Evolutionary conservation across 106 monocot genomes (phyloP).

Genomic region (Agapanthus africanus): DNA sequence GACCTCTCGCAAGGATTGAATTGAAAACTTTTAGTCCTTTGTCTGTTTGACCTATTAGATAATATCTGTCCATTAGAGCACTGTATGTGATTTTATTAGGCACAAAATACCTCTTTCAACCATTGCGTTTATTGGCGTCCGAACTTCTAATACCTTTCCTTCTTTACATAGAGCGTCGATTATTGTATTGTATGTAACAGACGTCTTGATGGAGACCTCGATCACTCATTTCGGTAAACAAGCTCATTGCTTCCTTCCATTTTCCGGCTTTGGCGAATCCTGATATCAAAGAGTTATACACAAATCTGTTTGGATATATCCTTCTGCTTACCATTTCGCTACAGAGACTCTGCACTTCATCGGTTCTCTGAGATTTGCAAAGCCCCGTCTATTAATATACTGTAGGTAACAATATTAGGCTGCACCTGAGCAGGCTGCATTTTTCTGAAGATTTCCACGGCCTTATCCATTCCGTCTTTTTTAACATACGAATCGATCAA

Average conservation of each 20-base stretch:
- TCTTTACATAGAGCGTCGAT: constrained; percentile 13
- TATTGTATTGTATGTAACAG: constrained; percentile 17
- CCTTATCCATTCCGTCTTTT: constrained; percentile 8
- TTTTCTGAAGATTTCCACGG: constrained; percentile 7
- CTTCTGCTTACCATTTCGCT: constrained; percentile 4
- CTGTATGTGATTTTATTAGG: constrained; percentile 13
- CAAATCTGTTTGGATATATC: constrained; percentile 16
- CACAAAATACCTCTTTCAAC: constrained; percentile 9
- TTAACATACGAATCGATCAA: constrained; percentile 9
- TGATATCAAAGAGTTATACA: constrained; percentile 18
- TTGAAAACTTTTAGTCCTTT: constrained; percentile 13
- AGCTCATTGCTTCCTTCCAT: constrained; percentile 1
- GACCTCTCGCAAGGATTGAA: constrained; percentile 8
- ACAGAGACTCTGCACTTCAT: background rate
- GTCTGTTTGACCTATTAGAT: background rate
- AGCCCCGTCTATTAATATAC: too few relatives aligned
- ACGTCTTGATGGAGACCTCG: constrained; percentile 13
- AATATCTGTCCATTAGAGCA: constrained; percentile 15
- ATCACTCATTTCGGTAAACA: constrained; percentile 24
- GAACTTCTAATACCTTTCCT: constrained; percentile 8
- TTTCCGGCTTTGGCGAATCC: constrained; percentile 20
- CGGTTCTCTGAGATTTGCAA: too few relatives aligned
- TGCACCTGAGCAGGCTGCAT: background rate
- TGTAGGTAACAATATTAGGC: constrained; percentile 16
- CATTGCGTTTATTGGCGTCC: constrained; percentile 9